Evolutionary conservation across 768 basidiomycete genomes (phyloP).

Genomic region (Astraeus odoratus): DNA sequence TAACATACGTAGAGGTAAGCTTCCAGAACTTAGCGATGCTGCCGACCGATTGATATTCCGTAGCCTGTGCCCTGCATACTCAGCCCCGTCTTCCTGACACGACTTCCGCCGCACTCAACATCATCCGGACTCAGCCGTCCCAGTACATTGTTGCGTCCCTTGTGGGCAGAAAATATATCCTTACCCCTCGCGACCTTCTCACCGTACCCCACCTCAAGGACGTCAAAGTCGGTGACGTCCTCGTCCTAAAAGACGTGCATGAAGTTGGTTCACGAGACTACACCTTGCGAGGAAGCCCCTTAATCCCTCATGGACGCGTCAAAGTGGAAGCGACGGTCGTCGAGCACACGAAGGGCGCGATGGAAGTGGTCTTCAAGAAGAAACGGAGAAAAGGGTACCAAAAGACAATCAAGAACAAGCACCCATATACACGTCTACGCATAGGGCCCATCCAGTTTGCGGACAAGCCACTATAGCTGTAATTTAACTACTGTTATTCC

Average conservation of each 20-base stretch:
- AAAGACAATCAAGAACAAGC: conserved; percentile 90
- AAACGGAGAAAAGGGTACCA: conserved; percentile 98
- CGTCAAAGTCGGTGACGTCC: conserved; percentile 77
- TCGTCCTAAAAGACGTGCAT: conserved; percentile 79
- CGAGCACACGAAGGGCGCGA: conserved; percentile 92
- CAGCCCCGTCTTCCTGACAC: conserved; percentile 28
- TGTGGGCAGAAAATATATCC: conserved; percentile 80
- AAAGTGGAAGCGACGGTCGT: conserved; percentile 85
- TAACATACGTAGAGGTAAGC: conserved; percentile 18
- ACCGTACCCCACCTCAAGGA: conserved; percentile 89
- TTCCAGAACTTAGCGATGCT: not conserved
- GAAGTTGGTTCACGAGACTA: conserved; percentile 96
- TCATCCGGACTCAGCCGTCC: conserved; percentile 86
- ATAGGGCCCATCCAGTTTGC: conserved; percentile 72
- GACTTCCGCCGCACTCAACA: conserved; percentile 59
- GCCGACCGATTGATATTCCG: conserved; percentile 11
- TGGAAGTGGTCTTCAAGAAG: conserved; percentile 93
- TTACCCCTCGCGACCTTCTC: conserved; percentile 86
- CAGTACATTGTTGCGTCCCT: conserved; percentile 90
- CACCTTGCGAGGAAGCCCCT: conserved; percentile 75
- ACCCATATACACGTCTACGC: conserved; percentile 90
- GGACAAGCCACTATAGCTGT: too few species aligned
- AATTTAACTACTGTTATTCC: too few species aligned
- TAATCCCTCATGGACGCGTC: conserved; percentile 59
- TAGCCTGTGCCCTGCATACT: conserved; percentile 27